A percentile compares a stretch with the other conserved stretches of the same genome.
These are phyloP conservation scores for Aureobasidium leucospermi DNA, from an alignment of 2,329 filamentous ascomycete species.

Conservation along the genomic window DNA sequence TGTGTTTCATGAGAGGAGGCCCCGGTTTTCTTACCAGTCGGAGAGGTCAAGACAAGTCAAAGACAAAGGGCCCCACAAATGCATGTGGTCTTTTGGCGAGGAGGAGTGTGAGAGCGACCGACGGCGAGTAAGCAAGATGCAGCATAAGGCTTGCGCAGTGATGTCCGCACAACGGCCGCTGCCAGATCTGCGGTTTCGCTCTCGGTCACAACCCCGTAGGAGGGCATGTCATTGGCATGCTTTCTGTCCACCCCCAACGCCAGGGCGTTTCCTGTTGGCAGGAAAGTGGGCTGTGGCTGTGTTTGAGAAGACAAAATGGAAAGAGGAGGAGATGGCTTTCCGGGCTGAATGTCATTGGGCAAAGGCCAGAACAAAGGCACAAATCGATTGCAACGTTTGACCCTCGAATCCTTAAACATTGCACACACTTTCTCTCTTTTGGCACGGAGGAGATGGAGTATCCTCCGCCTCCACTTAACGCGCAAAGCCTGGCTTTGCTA, in stretches of 20 bases:
- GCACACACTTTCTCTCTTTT: not conserved
- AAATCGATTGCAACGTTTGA: not conserved
- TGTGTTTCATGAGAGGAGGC: not conserved
- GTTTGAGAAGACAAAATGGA: not conserved
- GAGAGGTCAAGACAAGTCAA: not conserved
- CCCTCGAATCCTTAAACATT: not conserved
- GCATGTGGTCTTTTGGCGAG: not conserved
- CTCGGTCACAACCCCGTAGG: slow-evolving; percentile 4
- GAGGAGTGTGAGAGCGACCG: not conserved
- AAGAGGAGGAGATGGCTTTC: slow-evolving; percentile 3
- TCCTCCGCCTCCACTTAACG: not conserved
- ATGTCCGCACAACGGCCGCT: not conserved
- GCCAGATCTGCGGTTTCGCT: slow-evolving; percentile 5
- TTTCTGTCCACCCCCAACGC: not conserved
- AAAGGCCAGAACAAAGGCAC: no score
- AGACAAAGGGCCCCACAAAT: not conserved
- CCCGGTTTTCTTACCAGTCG: not conserved
- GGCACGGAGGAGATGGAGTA: no score
- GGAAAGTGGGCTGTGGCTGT: not conserved
- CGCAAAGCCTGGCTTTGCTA: not conserved
- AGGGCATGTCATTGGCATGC: not conserved
- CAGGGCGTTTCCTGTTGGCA: not conserved
- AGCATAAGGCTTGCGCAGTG: not conserved
- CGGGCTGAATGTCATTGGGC: not conserved
- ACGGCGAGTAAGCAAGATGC: slow-evolving; percentile 5